Evolutionary conservation across 306 rosid species (phyloP).

Genomic region (Luffa acutangula): DNA sequence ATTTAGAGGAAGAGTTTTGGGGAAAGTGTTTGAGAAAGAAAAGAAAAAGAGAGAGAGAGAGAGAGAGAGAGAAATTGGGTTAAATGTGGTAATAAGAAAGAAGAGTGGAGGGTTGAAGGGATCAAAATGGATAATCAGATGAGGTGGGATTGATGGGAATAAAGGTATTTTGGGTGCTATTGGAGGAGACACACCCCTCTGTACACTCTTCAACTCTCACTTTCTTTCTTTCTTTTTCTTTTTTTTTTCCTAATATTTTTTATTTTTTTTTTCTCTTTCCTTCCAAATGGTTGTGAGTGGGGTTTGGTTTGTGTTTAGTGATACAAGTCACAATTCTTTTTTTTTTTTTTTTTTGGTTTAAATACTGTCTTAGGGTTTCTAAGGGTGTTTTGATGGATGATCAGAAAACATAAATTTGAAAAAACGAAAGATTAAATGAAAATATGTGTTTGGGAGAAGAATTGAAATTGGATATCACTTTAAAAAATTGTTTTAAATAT

Average conservation of each 20-base stretch:
- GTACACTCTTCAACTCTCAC: neutral
- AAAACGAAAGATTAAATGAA: too few relatives aligned
- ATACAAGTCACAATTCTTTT: too few relatives aligned
- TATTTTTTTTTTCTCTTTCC: too few relatives aligned
- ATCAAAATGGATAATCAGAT: neutral
- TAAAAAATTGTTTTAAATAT: too few relatives aligned
- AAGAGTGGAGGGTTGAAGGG: neutral
- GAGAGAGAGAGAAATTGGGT: neutral
- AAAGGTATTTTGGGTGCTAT: conserved; percentile 6
- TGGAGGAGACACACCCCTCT: conserved; percentile 12
- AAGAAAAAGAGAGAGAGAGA: neutral
- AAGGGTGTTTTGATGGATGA: too few relatives aligned
- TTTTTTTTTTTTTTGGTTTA: too few relatives aligned
- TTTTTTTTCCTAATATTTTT: neutral
- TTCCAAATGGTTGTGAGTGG: too few relatives aligned
- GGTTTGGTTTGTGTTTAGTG: too few relatives aligned
- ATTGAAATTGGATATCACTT: too few relatives aligned
- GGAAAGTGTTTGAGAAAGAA: neutral
- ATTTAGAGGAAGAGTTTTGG: neutral
- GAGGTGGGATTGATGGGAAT: conserved; percentile 16
- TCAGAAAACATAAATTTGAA: too few relatives aligned
- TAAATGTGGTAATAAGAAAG: neutral
- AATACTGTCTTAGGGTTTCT: too few relatives aligned
- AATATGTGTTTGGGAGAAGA: too few relatives aligned
- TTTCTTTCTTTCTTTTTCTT: neutral